Evolutionary conservation across 306 rosid species (phyloP).

Genomic region (Quillaja saponaria): DNA sequence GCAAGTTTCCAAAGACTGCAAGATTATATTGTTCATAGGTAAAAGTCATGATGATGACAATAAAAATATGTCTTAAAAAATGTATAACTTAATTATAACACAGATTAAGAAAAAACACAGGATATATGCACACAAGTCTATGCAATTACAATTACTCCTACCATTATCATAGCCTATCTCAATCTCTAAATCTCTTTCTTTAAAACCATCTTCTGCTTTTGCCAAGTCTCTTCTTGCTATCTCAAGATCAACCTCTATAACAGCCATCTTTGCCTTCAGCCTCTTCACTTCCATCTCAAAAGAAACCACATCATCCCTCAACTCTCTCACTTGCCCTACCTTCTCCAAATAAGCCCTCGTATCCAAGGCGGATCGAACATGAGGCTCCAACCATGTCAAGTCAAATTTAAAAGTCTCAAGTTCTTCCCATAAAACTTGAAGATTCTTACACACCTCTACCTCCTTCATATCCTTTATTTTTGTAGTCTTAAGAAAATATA

Average conservation of each 20-base stretch:
- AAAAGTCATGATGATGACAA: too few relatives aligned
- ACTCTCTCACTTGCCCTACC: neutral
- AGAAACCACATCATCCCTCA: neutral
- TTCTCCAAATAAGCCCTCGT: neutral
- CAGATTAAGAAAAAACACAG: too few relatives aligned
- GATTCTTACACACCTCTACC: neutral
- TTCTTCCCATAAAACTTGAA: conserved; percentile 1
- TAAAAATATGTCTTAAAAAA: too few relatives aligned
- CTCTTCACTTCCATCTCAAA: neutral
- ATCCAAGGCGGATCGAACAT: neutral
- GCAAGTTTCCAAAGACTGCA: too few relatives aligned
- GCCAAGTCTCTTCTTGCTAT: neutral
- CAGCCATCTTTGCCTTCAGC: neutral
- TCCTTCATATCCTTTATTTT: neutral
- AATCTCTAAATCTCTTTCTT: neutral
- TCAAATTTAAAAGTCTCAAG: neutral
- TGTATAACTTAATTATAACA: too few relatives aligned
- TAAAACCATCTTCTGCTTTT: neutral
- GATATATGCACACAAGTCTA: too few relatives aligned
- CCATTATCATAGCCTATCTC: neutral
- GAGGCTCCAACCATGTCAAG: conserved; percentile 3
- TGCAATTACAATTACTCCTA: too few relatives aligned
- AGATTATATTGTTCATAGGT: too few relatives aligned
- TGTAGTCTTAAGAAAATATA: conserved; percentile 14
- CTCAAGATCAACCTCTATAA: neutral